phyloP scores from a whole-genome alignment of 352 stramenopile genomes.

The Globisporangium perplexum region DNA sequence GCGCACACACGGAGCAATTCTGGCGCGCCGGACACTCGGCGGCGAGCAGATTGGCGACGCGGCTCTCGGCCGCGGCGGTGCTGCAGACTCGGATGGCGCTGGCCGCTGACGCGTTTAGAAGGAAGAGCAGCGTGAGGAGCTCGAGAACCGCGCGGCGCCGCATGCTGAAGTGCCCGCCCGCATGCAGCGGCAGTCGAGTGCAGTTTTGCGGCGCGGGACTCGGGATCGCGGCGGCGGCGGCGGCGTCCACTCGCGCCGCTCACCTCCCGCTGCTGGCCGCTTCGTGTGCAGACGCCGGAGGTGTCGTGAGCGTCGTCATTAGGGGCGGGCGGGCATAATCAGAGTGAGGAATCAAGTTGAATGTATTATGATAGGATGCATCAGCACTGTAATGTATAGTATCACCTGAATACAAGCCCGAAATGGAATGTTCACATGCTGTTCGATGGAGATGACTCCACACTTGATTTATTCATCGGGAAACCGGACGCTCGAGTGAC shows the following conservation, averaged over 20 bases:
- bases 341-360: no score
- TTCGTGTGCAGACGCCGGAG: no score
- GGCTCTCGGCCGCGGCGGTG: conserved; percentile 1
- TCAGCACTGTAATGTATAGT: no score
- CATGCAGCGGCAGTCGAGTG: not conserved
- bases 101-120: no score
- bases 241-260: no score
- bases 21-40: not conserved
- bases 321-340: no score
- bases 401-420: no score
- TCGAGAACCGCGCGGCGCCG: not conserved
- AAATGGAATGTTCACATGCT: not conserved
- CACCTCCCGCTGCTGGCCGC: no score
- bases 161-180: not conserved
- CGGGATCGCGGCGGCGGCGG: no score
- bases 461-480: conserved; percentile 6
- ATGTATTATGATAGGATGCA: no score
- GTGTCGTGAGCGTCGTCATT: no score
- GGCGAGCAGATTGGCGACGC: not conserved
- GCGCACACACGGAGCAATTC: conserved; percentile 10
- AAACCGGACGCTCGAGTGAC: not conserved
- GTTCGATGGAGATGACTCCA: not conserved
- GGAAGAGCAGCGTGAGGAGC: not conserved
- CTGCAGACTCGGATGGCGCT: not conserved
- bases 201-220: not conserved